Conservation (phyloP, 768 basidiomycete genomes). For the Asterophora parasitica region DNA sequence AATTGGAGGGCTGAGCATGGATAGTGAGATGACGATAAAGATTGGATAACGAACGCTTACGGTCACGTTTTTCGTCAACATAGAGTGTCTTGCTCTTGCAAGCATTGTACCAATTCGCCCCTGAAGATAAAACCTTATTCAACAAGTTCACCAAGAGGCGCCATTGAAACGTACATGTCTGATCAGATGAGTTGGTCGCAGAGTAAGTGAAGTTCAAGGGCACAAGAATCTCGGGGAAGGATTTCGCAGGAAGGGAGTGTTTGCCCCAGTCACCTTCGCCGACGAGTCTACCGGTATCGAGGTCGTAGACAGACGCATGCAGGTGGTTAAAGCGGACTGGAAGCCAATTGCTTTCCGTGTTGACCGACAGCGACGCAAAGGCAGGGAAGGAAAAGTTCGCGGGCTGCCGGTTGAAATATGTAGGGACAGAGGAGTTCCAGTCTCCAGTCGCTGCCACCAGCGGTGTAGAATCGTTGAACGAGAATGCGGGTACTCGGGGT, state of each 20-base stretch:
- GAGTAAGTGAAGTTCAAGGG: constrained; percentile 84
- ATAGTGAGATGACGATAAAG: constrained; percentile 7
- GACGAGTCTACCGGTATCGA: constrained; percentile 58
- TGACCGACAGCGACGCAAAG: constrained; percentile 65
- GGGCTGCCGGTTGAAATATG: constrained; percentile 67
- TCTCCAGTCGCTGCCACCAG: constrained; percentile 53
- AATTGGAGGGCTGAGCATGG: constrained; percentile 52
- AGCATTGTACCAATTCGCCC: constrained; percentile 71
- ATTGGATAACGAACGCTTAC: constrained; percentile 38
- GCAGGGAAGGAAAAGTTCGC: constrained; percentile 91
- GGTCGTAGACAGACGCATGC: constrained; percentile 64
- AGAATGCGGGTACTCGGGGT: constrained; percentile 75
- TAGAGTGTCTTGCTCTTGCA: constrained; percentile 60
- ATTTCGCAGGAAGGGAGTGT: constrained; percentile 60
- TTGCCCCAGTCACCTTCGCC: constrained; percentile 60
- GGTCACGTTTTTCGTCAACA: constrained; percentile 47
- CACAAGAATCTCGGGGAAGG: constrained; percentile 58
- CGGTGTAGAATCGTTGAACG: constrained; percentile 54
- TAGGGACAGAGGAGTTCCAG: constrained; percentile 53
- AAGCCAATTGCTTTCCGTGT: constrained; percentile 71
- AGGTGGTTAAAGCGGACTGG: constrained; percentile 72
- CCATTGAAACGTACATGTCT: constrained; percentile 55
- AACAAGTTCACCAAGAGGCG: constrained; percentile 5
- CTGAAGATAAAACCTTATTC: constrained; percentile 29
- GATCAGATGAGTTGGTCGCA: constrained; percentile 74